Conservation (phyloP, 176 grass and related monocot species). For the Cenchrus fungigraminus region DNA sequence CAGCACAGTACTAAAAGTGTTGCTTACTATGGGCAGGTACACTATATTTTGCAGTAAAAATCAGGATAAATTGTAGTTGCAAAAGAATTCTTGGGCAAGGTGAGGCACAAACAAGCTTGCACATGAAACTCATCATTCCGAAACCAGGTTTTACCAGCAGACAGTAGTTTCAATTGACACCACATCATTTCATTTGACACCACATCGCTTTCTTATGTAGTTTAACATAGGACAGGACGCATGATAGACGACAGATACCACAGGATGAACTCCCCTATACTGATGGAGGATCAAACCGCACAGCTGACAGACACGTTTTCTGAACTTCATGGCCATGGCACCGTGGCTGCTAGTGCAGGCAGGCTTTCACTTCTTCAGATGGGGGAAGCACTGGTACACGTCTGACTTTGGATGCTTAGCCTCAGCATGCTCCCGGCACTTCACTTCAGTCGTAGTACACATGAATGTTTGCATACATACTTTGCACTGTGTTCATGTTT, state of each 20-base stretch:
- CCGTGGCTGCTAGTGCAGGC: neutral
- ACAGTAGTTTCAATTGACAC: constrained; percentile 18
- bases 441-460: constrained; percentile 73
- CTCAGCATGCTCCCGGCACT: constrained; percentile 65
- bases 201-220: constrained; percentile 50
- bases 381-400: constrained; percentile 74
- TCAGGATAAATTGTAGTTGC: neutral
- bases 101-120: neutral
- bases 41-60: neutral
- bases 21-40: neutral
- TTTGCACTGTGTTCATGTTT: constrained; percentile 59
- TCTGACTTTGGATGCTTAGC: constrained; percentile 73
- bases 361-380: constrained; percentile 59
- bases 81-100: neutral
- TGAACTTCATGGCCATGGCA: neutral
- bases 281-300: neutral
- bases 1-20: neutral
- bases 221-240: constrained; percentile 37
- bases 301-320: constrained; percentile 6
- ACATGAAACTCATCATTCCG: constrained; percentile 11
- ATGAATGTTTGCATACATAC: constrained; percentile 86
- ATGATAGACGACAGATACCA: neutral
- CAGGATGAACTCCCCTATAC: neutral
- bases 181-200: constrained; percentile 35
- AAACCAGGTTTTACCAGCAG: constrained; percentile 28